These are phyloP conservation scores for Ophiocordyceps camponoti-saundersi DNA, from an alignment of 2,329 filamentous ascomycete species.

Conservation along the genomic window DNA sequence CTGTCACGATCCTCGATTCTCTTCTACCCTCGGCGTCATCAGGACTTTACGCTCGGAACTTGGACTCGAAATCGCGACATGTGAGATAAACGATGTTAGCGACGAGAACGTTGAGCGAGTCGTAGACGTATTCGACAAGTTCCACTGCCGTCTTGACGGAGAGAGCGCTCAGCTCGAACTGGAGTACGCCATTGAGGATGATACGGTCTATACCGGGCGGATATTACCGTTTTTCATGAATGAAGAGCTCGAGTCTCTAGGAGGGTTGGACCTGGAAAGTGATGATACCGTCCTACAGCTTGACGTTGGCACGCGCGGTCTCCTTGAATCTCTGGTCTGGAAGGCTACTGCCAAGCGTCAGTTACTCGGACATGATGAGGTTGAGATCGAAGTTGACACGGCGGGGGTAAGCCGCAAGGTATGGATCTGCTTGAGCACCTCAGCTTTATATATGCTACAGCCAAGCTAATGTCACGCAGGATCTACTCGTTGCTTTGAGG, in stretches of 20 bases:
- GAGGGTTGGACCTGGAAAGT: background rate
- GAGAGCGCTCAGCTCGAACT: background rate
- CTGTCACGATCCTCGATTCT: background rate
- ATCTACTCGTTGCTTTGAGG: background rate
- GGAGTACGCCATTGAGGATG: background rate
- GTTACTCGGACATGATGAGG: background rate
- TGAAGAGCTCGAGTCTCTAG: background rate
- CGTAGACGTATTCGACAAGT: background rate
- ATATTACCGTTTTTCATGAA: background rate
- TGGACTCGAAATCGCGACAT: background rate
- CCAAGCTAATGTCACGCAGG: background rate
- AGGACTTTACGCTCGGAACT: background rate
- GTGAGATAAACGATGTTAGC: background rate
- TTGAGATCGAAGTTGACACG: background rate
- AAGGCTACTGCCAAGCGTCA: background rate
- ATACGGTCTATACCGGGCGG: background rate
- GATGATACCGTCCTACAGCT: background rate
- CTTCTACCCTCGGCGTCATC: background rate
- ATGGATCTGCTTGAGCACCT: too few relatives aligned
- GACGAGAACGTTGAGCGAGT: background rate
- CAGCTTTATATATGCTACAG: background rate
- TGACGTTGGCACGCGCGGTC: background rate
- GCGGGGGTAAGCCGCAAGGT: background rate
- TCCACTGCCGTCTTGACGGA: background rate
- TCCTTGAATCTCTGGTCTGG: background rate